These are phyloP conservation scores for Ettlia oleoabundans DNA, from an alignment of 139 green algal genomes.

Conservation along the genomic window DNA sequence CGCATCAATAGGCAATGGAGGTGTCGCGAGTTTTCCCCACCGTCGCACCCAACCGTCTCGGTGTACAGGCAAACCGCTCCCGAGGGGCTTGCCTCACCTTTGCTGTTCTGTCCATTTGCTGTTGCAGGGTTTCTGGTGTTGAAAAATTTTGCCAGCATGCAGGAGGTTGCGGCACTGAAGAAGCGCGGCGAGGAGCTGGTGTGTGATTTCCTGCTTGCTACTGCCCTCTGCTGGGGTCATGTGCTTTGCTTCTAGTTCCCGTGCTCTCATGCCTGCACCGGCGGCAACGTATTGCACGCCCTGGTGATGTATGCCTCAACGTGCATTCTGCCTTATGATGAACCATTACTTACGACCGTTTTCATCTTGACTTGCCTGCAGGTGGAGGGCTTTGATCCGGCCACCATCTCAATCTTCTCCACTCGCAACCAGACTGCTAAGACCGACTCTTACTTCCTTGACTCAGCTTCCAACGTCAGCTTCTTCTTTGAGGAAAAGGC, in stretches of 20 bases:
- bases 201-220: not conserved
- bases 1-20: too few species aligned
- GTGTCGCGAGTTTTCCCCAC: too few species aligned
- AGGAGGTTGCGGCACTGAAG: conserved; percentile 54
- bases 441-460: conserved; percentile 82
- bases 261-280: too few species aligned
- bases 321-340: too few species aligned
- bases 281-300: too few species aligned
- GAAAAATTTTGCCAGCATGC: conserved; percentile 54
- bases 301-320: too few species aligned
- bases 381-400: conserved; percentile 49
- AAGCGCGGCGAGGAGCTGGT: conserved; percentile 56
- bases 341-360: too few species aligned
- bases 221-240: too few species aligned
- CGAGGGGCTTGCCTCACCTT: too few species aligned
- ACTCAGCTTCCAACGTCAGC: conserved; percentile 64
- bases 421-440: conserved; percentile 60
- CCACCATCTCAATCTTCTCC: conserved; percentile 55
- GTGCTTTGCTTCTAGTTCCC: too few species aligned
- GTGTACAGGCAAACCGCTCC: too few species aligned
- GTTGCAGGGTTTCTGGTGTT: conserved; percentile 67
- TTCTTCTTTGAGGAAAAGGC: conserved; percentile 90
- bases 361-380: not conserved
- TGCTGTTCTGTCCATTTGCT: not conserved
- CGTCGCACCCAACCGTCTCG: too few species aligned